A percentile compares a stretch with the other conserved stretches of the same genome.
phyloP scores from a whole-genome alignment of 1,284 basidiomycete genomes.

The Pulchroboletus neoregius region DNA sequence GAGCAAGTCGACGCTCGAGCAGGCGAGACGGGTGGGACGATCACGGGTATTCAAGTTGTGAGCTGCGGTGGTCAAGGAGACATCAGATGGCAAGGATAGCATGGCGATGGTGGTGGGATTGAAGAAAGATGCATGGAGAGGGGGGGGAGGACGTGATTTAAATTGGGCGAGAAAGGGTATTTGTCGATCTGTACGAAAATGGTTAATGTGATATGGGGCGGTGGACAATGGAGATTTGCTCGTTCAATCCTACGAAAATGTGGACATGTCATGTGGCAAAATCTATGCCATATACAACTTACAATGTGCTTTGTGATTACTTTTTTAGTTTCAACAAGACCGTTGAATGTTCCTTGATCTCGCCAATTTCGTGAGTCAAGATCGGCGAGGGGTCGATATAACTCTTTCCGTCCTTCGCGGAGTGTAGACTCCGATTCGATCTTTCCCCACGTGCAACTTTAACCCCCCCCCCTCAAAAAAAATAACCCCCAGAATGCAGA shows the following conservation, averaged over 20 bases:
- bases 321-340: conserved; percentile 28
- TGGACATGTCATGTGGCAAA: conserved; percentile 10
- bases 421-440: conserved; percentile 8
- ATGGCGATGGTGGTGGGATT: not conserved
- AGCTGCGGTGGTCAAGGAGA: conserved; percentile 12
- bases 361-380: conserved; percentile 1
- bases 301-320: conserved; percentile 23
- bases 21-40: conserved; percentile 31
- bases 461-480: conserved; percentile 4
- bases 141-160: conserved; percentile 16
- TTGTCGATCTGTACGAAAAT: conserved; percentile 23
- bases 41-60: conserved; percentile 14
- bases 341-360: conserved; percentile 14
- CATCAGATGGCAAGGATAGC: too few species aligned
- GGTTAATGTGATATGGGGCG: conserved; percentile 1
- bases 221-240: conserved; percentile 17
- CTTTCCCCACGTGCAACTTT: conserved; percentile 9
- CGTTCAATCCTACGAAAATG: not conserved
- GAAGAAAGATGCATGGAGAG: not conserved
- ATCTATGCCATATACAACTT: conserved; percentile 1
- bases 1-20: conserved; percentile 50
- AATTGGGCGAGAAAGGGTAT: conserved; percentile 17
- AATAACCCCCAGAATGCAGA: conserved; percentile 11
- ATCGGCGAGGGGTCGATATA: conserved; percentile 24
- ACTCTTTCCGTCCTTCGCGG: conserved; percentile 25